Base-by-base conservation (phyloP, 2,329 filamentous ascomycete species). In the Xenosphaeropsis pyriputrescens region DNA sequence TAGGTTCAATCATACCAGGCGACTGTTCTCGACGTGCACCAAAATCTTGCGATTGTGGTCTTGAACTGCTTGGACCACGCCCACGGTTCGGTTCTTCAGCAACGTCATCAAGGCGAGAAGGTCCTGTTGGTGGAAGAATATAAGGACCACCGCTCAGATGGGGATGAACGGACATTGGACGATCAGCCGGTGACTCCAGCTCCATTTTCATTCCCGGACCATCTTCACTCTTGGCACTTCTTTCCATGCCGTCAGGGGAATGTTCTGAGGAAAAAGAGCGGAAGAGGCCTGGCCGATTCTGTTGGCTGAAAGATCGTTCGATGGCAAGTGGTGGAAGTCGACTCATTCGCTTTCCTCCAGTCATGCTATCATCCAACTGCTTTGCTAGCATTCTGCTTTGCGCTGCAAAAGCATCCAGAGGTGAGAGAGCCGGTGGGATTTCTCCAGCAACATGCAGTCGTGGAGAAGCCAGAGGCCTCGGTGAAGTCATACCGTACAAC, bases 321-420 rank as follows among this genome's bases (percentile, higher is more conserved):
- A 85, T 80, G 15, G 84, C 85, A 41, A 88, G 65, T 6, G 86
- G 85, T 3, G 88, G 85, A 32, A 96, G 63, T 32, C 89, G 74
- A 60, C 88, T 95, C 60, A 95, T 72, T 41, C 88, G 75, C 46
- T 78, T 75, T 36, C 84, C 86, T 44, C 73, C 72, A 52, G 73
- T 77, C 42, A 75, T 72, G 45, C 74, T 79, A 48, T 91, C 79
- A 57, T 94, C 80, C 43, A 98, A 74, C 59, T 93, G 82, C 60
- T 76, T 83, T 30, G 86, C 86, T 37, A 98, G 71, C 49, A 93
- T 64, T 41, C 89, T 79, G 50, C 88, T 93, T 55, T 96, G 89
- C 44, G 89, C 70, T 16, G 89, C 89, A 55, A 98, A 93, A 35
- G 89, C 89, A 67, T 98, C 91, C 46, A 98, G 72, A 9, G 91